Evolutionary conservation across 2,329 filamentous ascomycete genomes (phyloP).

Genomic region (Cordyceps tenuipes): DNA sequence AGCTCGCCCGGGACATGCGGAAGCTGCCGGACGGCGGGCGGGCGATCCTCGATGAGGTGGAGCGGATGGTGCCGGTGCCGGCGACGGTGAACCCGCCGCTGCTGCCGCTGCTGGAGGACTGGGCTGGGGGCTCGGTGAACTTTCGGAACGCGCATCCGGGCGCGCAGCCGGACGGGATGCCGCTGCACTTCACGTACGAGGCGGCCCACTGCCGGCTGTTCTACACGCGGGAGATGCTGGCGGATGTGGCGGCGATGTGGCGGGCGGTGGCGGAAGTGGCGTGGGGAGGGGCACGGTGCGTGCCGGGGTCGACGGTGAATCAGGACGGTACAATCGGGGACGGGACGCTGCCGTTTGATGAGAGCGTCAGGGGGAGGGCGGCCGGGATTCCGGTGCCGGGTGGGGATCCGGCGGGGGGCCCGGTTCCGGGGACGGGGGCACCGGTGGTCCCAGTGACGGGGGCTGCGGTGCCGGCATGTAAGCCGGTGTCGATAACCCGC

Average conservation of each 20-base stretch:
- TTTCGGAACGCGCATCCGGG: conserved; percentile 17
- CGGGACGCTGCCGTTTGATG: not conserved
- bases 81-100: not conserved
- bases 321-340: not conserved
- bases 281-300: not conserved
- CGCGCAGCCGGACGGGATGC: conserved; percentile 19
- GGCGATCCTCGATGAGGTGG: too few species aligned
- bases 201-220: conserved; percentile 54
- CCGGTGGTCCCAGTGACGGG: not conserved
- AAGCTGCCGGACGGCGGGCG: not conserved
- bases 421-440: not conserved
- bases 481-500: too few species aligned
- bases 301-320: not conserved
- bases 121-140: conserved; percentile 13
- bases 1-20: not conserved
- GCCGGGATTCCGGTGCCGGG: not conserved
- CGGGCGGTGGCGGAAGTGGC: conserved; percentile 14
- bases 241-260: conserved; percentile 46
- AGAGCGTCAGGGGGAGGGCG: not conserved
- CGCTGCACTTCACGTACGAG: conserved; percentile 53
- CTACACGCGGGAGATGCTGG: conserved; percentile 45
- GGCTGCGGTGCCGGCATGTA: not conserved
- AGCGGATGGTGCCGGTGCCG: too few species aligned
- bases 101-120: not conserved
- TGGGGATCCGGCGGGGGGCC: not conserved